Conservation (phyloP, 768 basidiomycete genomes). For the Lactarius indigo region DNA sequence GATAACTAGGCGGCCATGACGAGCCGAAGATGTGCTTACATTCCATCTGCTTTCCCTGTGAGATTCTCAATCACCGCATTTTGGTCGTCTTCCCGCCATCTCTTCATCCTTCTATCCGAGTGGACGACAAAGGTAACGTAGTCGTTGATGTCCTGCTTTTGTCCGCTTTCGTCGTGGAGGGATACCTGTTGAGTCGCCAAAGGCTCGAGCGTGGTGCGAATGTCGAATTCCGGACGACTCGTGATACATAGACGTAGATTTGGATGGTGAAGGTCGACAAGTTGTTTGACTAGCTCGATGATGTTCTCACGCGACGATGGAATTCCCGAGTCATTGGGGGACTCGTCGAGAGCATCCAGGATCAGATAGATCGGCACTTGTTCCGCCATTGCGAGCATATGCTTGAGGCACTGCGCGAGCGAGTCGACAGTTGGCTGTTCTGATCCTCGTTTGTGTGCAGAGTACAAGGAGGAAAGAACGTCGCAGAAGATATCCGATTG, state of each 20-base stretch:
- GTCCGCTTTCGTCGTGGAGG: background rate
- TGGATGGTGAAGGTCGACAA: background rate
- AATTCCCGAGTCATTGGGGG: background rate
- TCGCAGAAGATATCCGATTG: background rate
- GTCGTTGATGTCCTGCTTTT: background rate
- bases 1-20: background rate
- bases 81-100: background rate
- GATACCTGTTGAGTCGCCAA: background rate
- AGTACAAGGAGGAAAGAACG: background rate
- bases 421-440: background rate
- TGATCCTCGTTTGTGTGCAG: background rate
- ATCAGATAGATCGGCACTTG: background rate
- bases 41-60: background rate
- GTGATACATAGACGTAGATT: background rate
- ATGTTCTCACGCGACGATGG: background rate
- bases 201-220: background rate
- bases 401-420: background rate
- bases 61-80: background rate
- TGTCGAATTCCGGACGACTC: background rate
- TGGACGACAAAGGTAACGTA: background rate
- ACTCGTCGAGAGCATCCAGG: background rate
- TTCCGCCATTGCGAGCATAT: background rate
- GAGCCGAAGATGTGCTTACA: background rate
- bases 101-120: background rate
- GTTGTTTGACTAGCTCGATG: background rate